Base-by-base conservation (phyloP, 371 early-diverging fungal genomes). In the Syncephalastrum racemosum region DNA sequence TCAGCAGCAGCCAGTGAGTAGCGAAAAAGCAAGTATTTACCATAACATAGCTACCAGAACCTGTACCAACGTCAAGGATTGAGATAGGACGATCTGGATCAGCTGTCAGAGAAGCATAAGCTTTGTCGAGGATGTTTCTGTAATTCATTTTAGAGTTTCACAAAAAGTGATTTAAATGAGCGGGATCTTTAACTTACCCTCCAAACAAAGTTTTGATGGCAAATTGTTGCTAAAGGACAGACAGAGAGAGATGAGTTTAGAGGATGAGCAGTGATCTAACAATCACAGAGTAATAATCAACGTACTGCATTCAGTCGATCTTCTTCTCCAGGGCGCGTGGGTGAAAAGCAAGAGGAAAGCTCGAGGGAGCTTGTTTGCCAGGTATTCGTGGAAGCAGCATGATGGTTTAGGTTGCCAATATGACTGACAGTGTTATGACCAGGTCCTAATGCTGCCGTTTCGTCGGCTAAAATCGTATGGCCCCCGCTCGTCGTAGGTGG, bases 11-110 rank as follows among this genome's bases (percentile, higher is more conserved):
- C 15, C 43, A 42, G 16, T 50, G 48, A 6, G 12, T 5, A 10
- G 10, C 36, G 10, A 0, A 31, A 31, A 31, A 31, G 31, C 27
- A 31, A 31, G 46, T n/a, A n/a, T 16, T 31, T 67, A 68, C 80
- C 70, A 81, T 64, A 31, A 79, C 53, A 80, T 81, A 83, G 16
- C 79, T 74, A 18, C 83, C 83, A 20, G 77, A 75, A 15, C 64
- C 64, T 41, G 59, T 58, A 18, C 55, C 64, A 12, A 58, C 49
- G 18, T 63, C 64, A 1, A 63, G 22, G 14, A 49, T 14, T 20
- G n/a, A 4, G 27, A 27, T 15, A 49, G 46, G n/a, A 45, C 22
- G 46, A 45, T 31, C 36, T 2, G 41, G 14, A 50, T 53, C 36
- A 31, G 36, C 36, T 31, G 36, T 31, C 36, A 31, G 36, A 5